phyloP scores from a whole-genome alignment of 495 filamentous ascomycete genomes.

The Acidiella bohemica region DNA sequence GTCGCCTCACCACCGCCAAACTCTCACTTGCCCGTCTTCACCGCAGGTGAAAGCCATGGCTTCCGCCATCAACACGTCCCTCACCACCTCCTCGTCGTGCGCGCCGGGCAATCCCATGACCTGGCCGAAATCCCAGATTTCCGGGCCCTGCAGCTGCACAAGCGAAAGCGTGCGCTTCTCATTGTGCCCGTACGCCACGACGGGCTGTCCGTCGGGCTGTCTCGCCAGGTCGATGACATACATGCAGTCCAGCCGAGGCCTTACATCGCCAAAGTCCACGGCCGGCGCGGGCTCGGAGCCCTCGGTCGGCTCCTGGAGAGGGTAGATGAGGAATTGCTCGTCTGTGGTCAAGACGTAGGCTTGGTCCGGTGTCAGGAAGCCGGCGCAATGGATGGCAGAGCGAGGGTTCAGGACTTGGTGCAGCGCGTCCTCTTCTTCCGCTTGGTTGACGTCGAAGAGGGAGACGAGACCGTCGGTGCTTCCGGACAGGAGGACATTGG shows the following conservation, averaged over 20 bases:
- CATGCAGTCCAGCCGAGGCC: slow-evolving; percentile 57
- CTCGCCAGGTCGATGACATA: slow-evolving; percentile 60
- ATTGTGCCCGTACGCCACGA: slow-evolving; percentile 16
- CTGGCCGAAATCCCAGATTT: slow-evolving; percentile 12
- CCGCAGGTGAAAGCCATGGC: slow-evolving; percentile 29
- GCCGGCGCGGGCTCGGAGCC: slow-evolving; percentile 40
- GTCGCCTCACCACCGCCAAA: slow-evolving; percentile 20
- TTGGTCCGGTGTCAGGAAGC: slow-evolving; percentile 45
- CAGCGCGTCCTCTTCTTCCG: slow-evolving; percentile 76
- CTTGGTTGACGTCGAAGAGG: slow-evolving; percentile 58
- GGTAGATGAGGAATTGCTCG: slow-evolving; percentile 65
- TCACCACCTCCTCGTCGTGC: slow-evolving; percentile 73
- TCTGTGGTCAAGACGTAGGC: slow-evolving; percentile 52
- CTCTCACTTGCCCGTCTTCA: slow-evolving; percentile 26
- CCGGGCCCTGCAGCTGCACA: slow-evolving; percentile 4
- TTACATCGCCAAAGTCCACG: slow-evolving; percentile 60
- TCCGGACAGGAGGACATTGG: slow-evolving; percentile 60
- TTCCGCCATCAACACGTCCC: slow-evolving; percentile 63
- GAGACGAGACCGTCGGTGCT: slow-evolving; percentile 89
- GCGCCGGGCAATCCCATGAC: slow-evolving; percentile 36
- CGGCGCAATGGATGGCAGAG: slow-evolving; percentile 68
- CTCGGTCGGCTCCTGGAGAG: slow-evolving; percentile 42
- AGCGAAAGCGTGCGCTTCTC: slow-evolving; percentile 10
- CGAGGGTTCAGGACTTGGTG: slow-evolving; percentile 78
- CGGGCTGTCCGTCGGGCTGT: slow-evolving; percentile 8